Evolutionary conservation across 2,329 filamentous ascomycete genomes (phyloP), one percentile per base, ranked within the genome.

Genomic region (Fusarium duplospermum): DNA sequence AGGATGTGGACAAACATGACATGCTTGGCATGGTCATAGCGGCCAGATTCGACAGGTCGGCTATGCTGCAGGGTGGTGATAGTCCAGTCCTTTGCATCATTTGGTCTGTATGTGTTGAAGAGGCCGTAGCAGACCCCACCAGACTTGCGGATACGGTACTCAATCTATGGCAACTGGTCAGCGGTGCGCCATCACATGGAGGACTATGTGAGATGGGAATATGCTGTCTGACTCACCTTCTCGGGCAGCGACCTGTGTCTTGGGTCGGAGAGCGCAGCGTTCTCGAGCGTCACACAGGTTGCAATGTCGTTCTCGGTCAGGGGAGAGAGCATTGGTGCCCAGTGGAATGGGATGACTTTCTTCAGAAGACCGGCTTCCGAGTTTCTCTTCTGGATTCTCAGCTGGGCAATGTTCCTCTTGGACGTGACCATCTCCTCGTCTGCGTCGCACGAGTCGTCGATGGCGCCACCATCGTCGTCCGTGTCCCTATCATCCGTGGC

Each of bases 1-100:
- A 97, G 86, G 74, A 96, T 87, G 82, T 97, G 94, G 42, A 90
- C 95, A 57, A 98, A 87, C 27, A 98, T 87, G 52, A 94, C 87
- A 70, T 88, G 87, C 67, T 79, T 78, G 33, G 77, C 76, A 33
- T 69, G 69, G 45, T 80, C 76, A 50, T 72, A 67, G 16, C 80
- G 77, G 29, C 79, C 74, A 45, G 88, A 87, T 81, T 93, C 89
- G 75, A 93, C 87, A 40, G 88, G 86, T 74, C 89, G 60, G 84
- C 83, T 74, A 85, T 81, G 75, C 89, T 81, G 69, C 65, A 81
- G 73, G 4, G 91, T 93, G 71, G 88, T 84, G 62, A 88, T 82
- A 75, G 85, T 78, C 79, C 87, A 84, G 78, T 87, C 81, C 78
- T 86, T 80, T 20, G 82, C 79, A 47, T 87, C 86, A 50, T 81